These are phyloP conservation scores for Exophiala sideris DNA, from an alignment of 2,329 filamentous ascomycete species.

Conservation along the genomic window DNA sequence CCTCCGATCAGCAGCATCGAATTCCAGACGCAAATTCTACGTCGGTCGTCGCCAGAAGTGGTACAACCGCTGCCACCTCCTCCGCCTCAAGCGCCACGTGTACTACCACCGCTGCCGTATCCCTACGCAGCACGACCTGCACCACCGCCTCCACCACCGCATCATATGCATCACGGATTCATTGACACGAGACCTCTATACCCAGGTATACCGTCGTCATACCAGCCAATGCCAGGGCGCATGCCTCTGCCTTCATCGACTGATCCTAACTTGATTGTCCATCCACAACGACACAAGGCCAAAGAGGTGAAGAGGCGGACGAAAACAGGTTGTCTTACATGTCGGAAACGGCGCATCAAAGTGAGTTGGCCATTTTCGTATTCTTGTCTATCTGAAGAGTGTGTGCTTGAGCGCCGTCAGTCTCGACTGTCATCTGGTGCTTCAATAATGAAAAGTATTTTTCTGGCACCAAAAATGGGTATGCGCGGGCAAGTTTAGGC, in stretches of 20 bases:
- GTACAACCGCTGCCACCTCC: conserved; percentile 27
- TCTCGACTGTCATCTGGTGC: too few relatives aligned
- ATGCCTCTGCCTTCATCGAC: conserved; percentile 27
- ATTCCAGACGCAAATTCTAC: conserved; percentile 24
- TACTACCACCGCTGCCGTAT: conserved; percentile 29
- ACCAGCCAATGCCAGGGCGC: conserved; percentile 21
- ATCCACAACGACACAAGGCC: conserved; percentile 49
- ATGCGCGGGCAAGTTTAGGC: conserved; percentile 1
- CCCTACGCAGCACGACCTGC: conserved; percentile 22
- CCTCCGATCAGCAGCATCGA: conserved; percentile 30
- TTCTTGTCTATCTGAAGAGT: conserved; percentile 7
- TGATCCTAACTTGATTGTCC: conserved; percentile 26
- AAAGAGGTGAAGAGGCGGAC: conserved; percentile 74
- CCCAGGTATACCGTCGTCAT: conserved; percentile 21
- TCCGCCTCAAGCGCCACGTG: conserved; percentile 24
- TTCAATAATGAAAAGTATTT: too few relatives aligned
- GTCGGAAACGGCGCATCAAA: conserved; percentile 68
- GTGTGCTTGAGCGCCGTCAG: too few relatives aligned
- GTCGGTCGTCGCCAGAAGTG: conserved; percentile 25
- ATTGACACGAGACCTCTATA: conserved; percentile 26
- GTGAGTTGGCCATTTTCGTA: conserved; percentile 43
- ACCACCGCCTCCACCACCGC: conserved; percentile 24
- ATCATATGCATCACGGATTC: conserved; percentile 21
- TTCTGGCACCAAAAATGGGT: neutral
- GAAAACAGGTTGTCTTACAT: conserved; percentile 68